These are phyloP conservation scores for Phytophthora cryptogea DNA, from an alignment of 352 stramenopile species.

Conservation along the genomic window DNA sequence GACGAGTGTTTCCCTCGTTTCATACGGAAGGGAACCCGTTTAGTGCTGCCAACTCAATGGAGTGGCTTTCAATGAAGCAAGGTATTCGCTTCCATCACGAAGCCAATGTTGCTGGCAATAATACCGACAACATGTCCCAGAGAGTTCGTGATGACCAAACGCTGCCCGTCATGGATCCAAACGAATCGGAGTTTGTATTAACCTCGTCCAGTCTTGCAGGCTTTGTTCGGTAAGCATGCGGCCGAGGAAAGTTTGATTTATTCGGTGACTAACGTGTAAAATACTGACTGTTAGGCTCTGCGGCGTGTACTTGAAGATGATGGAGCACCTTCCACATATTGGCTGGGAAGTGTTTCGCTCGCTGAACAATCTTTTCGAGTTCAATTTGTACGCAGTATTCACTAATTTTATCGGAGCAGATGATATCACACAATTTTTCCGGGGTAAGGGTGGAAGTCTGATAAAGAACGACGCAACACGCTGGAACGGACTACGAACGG, in stretches of 20 bases:
- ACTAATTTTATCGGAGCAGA: conserved; percentile 60
- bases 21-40: conserved; percentile 66
- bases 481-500: conserved; percentile 48
- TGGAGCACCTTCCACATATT: conserved; percentile 79
- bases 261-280: neutral
- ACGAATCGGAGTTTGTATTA: conserved; percentile 66
- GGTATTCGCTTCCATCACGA: conserved; percentile 56
- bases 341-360: conserved; percentile 70
- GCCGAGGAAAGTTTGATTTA: neutral
- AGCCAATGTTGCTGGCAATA: conserved; percentile 9
- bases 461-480: conserved; percentile 31
- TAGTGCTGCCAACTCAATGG: conserved; percentile 45
- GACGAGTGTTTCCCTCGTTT: conserved; percentile 73
- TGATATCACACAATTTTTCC: conserved; percentile 57
- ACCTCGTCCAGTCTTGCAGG: conserved; percentile 74
- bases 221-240: conserved; percentile 60
- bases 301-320: conserved; percentile 88
- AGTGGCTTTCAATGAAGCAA: conserved; percentile 67
- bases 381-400: conserved; percentile 79
- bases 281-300: conserved; percentile 52
- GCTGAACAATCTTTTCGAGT: conserved; percentile 83
- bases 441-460: conserved; percentile 30
- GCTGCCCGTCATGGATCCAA: conserved; percentile 35
- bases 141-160: conserved; percentile 22
- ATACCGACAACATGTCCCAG: conserved; percentile 10